phyloP scores from a whole-genome alignment of 345 rosid species.

The Schrenkiella parvula region DNA sequence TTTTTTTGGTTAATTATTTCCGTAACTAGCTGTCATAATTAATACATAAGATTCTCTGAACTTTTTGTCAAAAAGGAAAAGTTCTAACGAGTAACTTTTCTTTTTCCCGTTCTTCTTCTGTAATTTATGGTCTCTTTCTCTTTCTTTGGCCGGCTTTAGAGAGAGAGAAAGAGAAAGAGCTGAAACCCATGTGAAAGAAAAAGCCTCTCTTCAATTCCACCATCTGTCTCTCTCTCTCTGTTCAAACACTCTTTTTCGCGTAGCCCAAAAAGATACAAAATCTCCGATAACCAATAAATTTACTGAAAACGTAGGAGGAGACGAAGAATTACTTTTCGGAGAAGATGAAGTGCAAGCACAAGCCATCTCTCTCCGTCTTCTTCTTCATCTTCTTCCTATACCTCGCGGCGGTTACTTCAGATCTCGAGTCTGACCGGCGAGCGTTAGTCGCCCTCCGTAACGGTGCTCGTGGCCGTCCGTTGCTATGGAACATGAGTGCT shows the following conservation, averaged over 20 bases:
- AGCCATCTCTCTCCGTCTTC: neutral
- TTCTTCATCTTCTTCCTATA: conserved; percentile 2
- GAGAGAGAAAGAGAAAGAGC: neutral
- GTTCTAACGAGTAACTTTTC: neutral
- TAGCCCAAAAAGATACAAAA: neutral
- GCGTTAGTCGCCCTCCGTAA: conserved; percentile 59
- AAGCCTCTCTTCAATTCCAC: neutral
- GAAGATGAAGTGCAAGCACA: conserved; percentile 30
- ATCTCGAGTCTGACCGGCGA: conserved; percentile 67
- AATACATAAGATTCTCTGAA: conserved; percentile 22
- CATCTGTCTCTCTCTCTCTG: neutral
- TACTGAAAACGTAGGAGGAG: neutral
- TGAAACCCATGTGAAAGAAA: conserved; percentile 16
- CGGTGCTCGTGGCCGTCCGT: conserved; percentile 59
- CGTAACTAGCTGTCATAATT: conserved; percentile 19
- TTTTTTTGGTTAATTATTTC: neutral
- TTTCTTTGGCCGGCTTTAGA: conserved; percentile 17
- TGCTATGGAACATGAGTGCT: conserved; percentile 55
- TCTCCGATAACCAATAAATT: neutral
- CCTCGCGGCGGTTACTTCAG: conserved; percentile 39
- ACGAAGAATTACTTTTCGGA: neutral
- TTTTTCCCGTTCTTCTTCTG: neutral
- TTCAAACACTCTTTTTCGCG: conserved; percentile 20
- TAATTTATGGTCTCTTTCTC: conserved; percentile 10
- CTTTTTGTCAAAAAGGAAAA: conserved; percentile 11